Conservation (phyloP, 1,284 basidiomycete species). For the Trametes versicolor region DNA sequence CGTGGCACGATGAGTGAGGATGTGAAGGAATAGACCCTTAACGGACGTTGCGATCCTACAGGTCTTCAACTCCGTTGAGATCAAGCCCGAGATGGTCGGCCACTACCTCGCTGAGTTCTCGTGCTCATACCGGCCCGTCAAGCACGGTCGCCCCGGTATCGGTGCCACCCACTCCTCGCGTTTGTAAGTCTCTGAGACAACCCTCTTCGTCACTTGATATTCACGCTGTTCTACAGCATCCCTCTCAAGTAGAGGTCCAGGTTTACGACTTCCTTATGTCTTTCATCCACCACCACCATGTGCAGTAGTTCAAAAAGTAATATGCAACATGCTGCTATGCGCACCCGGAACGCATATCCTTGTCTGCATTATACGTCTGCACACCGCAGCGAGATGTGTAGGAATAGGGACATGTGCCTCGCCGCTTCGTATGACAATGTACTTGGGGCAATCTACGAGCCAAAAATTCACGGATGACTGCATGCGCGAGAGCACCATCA, state of each 20-base stretch:
- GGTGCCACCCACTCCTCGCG: conserved; percentile 92
- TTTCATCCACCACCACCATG: conserved; percentile 38
- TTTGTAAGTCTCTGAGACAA: conserved; percentile 58
- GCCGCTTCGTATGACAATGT: conserved; percentile 5
- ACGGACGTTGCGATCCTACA: conserved; percentile 39
- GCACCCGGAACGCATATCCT: conserved; percentile 31
- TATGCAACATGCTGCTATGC: conserved; percentile 46
- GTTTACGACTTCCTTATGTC: conserved; percentile 41
- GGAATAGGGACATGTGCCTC: conserved; percentile 13
- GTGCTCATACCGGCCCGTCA: conserved; percentile 97
- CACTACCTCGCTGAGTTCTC: conserved; percentile 98
- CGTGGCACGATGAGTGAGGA: conserved; percentile 25
- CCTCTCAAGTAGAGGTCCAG: conserved; percentile 74
- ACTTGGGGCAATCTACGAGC: background rate
- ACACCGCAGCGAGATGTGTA: conserved; percentile 15
- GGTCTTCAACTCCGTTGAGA: conserved; percentile 97
- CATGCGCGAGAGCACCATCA: background rate
- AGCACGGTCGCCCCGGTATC: conserved; percentile 99
- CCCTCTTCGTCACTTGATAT: background rate
- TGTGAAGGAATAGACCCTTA: background rate
- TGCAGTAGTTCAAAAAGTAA: conserved; percentile 46
- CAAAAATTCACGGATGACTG: background rate
- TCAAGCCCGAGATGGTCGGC: conserved; percentile 99
- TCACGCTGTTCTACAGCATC: conserved; percentile 55
- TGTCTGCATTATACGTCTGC: conserved; percentile 29